Percentiles rank a stretch among this genome's conserved stretches.
Conservation (phyloP, 139 green algal species). For the Monoraphidium neglectum region DNA sequence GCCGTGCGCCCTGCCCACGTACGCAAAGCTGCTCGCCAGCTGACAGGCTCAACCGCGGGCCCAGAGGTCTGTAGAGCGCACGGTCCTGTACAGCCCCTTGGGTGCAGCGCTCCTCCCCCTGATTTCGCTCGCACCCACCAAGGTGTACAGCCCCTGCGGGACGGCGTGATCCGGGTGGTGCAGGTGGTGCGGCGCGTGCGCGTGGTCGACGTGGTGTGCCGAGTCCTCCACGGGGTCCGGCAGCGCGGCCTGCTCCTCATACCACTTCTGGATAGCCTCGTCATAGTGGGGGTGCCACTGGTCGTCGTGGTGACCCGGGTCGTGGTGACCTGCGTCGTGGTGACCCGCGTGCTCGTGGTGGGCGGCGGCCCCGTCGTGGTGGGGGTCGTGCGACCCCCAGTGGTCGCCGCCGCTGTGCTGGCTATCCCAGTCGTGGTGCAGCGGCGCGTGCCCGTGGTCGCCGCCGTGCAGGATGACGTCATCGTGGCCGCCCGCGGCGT, state of each 20-base stretch:
- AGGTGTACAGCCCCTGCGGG: conserved; percentile 8
- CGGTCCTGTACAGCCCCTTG: not conserved
- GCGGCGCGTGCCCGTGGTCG: too few relatives aligned
- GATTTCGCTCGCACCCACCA: not conserved
- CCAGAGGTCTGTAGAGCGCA: not conserved
- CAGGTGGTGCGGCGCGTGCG: not conserved
- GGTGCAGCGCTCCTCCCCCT: not conserved
- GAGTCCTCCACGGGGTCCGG: not conserved
- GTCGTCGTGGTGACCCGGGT: not conserved
- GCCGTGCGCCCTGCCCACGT: too few relatives aligned
- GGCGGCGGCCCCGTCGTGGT: not conserved
- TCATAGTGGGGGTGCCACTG: not conserved
- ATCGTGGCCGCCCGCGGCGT: too few relatives aligned
- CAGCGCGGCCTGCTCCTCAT: not conserved
- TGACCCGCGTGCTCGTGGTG: not conserved
- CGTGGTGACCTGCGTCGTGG: not conserved
- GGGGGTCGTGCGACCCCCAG: not conserved
- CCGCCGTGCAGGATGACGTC: too few relatives aligned
- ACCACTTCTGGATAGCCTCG: not conserved
- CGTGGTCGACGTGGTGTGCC: conserved; percentile 7
- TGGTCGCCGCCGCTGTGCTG: not conserved
- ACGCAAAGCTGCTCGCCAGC: too few relatives aligned
- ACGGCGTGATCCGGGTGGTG: not conserved
- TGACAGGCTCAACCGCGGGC: too few relatives aligned
- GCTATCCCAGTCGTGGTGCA: too few relatives aligned